Base-by-base conservation (phyloP, 2,329 filamentous ascomycete species). In the Bipolaris sorokiniana region DNA sequence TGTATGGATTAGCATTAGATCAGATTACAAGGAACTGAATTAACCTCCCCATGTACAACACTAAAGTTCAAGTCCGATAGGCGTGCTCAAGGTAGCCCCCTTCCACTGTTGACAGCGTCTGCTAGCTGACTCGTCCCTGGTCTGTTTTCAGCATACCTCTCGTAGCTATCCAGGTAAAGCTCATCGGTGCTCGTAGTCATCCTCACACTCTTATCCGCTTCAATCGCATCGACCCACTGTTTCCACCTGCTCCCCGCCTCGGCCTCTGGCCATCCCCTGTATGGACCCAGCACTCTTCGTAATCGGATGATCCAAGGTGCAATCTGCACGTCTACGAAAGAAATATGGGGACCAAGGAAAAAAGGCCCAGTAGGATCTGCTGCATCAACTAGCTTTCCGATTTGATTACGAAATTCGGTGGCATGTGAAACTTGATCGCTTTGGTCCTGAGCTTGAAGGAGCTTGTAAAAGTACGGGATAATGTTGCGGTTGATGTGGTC, bases 401-500 rank as follows among this genome's bases (percentile, higher is more conserved):
- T 89, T 54, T 90, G 84, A 28, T 79, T 80, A 62, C 87, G 86
- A 26, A 96, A 81, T 58, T 86, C 85, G 46, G 84, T 81, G 0
- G 84, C 85, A 62, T 84, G 79, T 42, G 84, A 79, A 10, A 83
- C 73, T 66, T 90, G 89, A 59, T 86, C 84, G 13, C 81, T 66
- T 16, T 77, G 66, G 13, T 90, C 85, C 62, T 88, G 84, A 1
- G 87, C 84, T 74, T 88, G 87, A 0, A 95, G 81, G 16, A 92
- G 82, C 33, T 84, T 83, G 76, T 92, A 93, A 79, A 96, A 96
- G 10, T 81, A 79, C 0, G 91, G 90, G 1, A 96, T 84, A 52
- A 96, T 86, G 62, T 88, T 83, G 31, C 88, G 84, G 71, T 95
- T 92, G 71, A 91, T 87, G 79, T 95, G 90, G 64, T 94, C 89